Evolutionary conservation across 495 filamentous ascomycete species (phyloP), one percentile per base, ranked within the genome.

Genomic region (Annulohypoxylon nitens): DNA sequence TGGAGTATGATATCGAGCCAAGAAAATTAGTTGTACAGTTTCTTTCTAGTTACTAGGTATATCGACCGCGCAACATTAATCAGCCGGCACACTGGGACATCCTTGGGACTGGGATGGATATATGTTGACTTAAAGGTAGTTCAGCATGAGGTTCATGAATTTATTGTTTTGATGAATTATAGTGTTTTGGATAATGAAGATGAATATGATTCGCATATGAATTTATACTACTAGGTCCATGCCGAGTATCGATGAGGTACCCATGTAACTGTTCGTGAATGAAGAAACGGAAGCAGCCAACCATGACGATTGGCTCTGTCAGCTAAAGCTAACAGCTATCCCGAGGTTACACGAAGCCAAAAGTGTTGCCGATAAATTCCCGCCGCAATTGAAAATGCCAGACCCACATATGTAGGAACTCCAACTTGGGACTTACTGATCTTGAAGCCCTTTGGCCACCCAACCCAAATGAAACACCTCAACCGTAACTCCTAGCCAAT

Each of bases 131-230:
- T 76, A 48, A 67, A 68, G 75, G 53, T 74, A 79, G 75, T 70
- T 78, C 72, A 76, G 74, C 71, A 76, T 76, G 70, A 68, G 67
- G 62, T 61, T 78, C 67, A 76, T 76, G 73, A 76, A 78, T 74
- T 77, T 62, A 20, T 34, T 53, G 34, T 68, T 55, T 58, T 61
- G 37, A 64, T 60, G 64, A 74, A 33, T 69, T 25, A 25, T n/a
- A 39, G 20, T 25, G 16, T 41, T 4, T 54, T 43, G n/a, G n/a
- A n/a, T n/a, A n/a, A n/a, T n/a, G 11, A 36, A 37, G 51, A 23
- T 57, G n/a, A 50, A 25, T 2, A 25, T 50, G 20, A 23, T 23
- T 23, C 20, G 1, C 0, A 23, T 23, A 23, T 23, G 20, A 23
- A 23, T 23, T 23, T 23, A 23, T 23, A 23, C 1, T 23, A 23